A percentile compares a stretch with the other conserved stretches of the same genome.
phyloP scores from a whole-genome alignment of 2,329 filamentous ascomycete species.

The Stagonosporopsis vannaccii region DNA sequence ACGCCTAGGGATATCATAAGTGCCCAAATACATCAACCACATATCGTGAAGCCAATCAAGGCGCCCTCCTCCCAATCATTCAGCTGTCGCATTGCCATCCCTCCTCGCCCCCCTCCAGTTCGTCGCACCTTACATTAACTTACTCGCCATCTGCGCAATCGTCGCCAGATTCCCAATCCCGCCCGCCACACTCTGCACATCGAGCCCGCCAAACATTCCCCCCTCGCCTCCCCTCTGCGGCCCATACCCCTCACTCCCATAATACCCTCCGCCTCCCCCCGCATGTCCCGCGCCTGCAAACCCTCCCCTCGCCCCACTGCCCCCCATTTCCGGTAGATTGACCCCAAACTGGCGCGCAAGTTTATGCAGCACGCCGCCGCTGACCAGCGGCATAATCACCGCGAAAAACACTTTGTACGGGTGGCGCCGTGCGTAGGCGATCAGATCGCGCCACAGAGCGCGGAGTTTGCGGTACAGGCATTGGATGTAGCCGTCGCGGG shows the following conservation, averaged over 20 bases:
- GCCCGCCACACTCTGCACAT: conserved; percentile 39
- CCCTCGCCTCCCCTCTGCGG: conserved; percentile 24
- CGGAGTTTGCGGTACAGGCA: conserved; percentile 78
- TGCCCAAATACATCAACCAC: conserved; percentile 1
- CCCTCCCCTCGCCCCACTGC: conserved; percentile 34
- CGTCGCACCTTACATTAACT: conserved; percentile 57
- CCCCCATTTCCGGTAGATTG: conserved; percentile 67
- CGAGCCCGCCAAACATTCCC: conserved; percentile 35
- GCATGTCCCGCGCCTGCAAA: conserved; percentile 27
- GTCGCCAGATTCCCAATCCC: conserved; percentile 52
- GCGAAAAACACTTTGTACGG: conserved; percentile 90
- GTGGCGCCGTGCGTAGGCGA: conserved; percentile 81
- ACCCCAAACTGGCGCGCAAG: conserved; percentile 82
- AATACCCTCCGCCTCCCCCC: conserved; percentile 48
- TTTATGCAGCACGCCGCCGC: conserved; percentile 80
- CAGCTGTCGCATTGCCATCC: no score
- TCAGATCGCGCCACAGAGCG: conserved; percentile 79
- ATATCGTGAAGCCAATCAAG: neutral
- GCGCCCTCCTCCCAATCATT: neutral
- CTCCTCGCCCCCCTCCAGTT: neutral
- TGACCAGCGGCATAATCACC: conserved; percentile 86
- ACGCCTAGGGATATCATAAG: conserved; percentile 12
- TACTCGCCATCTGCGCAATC: conserved; percentile 51
- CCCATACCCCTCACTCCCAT: conserved; percentile 56
- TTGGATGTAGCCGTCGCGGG: conserved; percentile 79